Evolutionary conservation across 768 basidiomycete genomes (phyloP).

Genomic region (Tylopilus subfusipes): DNA sequence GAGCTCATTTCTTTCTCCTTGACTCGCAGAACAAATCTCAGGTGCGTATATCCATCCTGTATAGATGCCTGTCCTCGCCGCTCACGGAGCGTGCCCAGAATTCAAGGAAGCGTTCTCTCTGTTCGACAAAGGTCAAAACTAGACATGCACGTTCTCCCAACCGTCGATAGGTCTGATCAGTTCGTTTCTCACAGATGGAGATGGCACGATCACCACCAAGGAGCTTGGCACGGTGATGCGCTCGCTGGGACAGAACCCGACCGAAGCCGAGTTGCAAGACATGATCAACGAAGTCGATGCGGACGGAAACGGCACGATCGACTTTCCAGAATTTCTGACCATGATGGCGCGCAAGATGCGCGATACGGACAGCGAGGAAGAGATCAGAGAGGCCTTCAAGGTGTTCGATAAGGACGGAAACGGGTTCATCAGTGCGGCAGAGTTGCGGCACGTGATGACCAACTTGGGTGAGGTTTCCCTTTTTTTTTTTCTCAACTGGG

Average conservation of each 20-base stretch:
- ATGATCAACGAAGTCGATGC: conserved; percentile 96
- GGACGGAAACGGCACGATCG: conserved; percentile 85
- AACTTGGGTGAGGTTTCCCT: conserved; percentile 60
- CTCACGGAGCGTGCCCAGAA: conserved; percentile 46
- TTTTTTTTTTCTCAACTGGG: not conserved
- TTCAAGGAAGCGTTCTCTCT: conserved; percentile 99
- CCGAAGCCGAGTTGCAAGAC: conserved; percentile 86
- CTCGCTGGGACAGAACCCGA: conserved; percentile 88
- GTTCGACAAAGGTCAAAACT: conserved; percentile 79
- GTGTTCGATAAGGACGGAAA: conserved; percentile 97
- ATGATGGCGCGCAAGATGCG: conserved; percentile 89
- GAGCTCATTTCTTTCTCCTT: not conserved
- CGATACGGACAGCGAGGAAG: conserved; percentile 90
- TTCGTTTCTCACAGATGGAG: conserved; percentile 56
- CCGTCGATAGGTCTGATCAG: not conserved
- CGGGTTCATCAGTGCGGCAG: conserved; percentile 82
- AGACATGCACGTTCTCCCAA: not conserved
- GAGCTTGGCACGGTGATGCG: conserved; percentile 95
- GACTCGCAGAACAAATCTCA: conserved; percentile 78
- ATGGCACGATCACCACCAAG: conserved; percentile 88
- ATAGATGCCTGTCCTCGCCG: not conserved
- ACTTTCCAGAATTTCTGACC: conserved; percentile 79
- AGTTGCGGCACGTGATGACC: conserved; percentile 89
- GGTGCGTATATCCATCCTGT: conserved; percentile 45
- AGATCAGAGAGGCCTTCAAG: conserved; percentile 95